These are phyloP conservation scores for Coemansia sp. DNA, from an alignment of 192 early-diverging fungal genomes.

Conservation along the genomic window DNA sequence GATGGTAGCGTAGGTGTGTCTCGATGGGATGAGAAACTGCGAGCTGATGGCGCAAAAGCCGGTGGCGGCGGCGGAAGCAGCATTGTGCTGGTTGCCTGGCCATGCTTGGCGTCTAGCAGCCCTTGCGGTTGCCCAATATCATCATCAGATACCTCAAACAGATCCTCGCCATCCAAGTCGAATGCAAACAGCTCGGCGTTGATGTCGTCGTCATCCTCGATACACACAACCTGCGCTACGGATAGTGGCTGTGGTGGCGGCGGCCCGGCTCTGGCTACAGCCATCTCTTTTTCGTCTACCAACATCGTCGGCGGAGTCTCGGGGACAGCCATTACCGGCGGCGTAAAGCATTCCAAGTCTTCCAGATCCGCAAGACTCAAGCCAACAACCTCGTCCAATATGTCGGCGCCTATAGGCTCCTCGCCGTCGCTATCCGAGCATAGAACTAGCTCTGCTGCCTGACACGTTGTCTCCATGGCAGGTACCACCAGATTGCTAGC, in stretches of 20 bases:
- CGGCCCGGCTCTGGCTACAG: not conserved
- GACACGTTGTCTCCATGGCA: not conserved
- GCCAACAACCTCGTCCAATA: not conserved
- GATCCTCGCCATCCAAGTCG: constrained; percentile 27
- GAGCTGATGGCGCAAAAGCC: not conserved
- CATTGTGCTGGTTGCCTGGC: not conserved
- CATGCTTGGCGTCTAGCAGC: not conserved
- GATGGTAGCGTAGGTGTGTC: not conserved
- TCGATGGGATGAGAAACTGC: not conserved
- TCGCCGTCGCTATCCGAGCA: constrained; percentile 27
- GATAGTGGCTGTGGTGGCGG: not conserved
- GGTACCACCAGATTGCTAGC: not conserved
- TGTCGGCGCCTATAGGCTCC: not conserved
- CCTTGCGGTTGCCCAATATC: not conserved
- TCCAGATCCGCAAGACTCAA: constrained; percentile 12
- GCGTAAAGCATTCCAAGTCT: constrained; percentile 23
- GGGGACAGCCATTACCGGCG: constrained; percentile 24
- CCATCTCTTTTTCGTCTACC: not conserved
- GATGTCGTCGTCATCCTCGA: constrained; percentile 23
- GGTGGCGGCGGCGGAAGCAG: not conserved
- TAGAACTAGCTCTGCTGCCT: not conserved
- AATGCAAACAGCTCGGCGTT: constrained; percentile 17
- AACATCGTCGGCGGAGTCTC: constrained; percentile 3
- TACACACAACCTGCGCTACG: not conserved
- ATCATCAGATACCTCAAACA: constrained; percentile 33